These are phyloP conservation scores for Aspergillus felis DNA, from an alignment of 2,329 filamentous ascomycete genomes.

Conservation along the genomic window DNA sequence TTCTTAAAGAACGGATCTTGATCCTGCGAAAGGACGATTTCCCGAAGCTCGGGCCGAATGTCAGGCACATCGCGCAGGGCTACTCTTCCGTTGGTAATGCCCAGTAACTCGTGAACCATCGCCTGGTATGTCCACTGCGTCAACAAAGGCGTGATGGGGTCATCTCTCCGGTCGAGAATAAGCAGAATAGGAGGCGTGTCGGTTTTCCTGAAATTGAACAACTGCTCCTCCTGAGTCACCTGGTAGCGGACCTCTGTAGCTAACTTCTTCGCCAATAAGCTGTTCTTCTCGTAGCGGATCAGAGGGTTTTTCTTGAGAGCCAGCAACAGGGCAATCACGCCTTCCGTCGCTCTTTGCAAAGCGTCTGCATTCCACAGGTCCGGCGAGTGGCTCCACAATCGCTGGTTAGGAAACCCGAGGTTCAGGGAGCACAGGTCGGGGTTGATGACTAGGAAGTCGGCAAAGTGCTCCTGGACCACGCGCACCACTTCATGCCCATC, in stretches of 20 bases:
- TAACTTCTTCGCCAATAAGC: constrained; percentile 83
- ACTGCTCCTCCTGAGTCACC: constrained; percentile 90
- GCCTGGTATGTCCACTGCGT: constrained; percentile 99
- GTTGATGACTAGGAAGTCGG: constrained; percentile 92
- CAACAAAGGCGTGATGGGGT: constrained; percentile 88
- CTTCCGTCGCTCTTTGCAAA: constrained; percentile 81
- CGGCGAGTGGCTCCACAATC: constrained; percentile 75
- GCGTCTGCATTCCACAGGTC: constrained; percentile 91
- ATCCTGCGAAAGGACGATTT: constrained; percentile 92
- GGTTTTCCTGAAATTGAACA: constrained; percentile 93
- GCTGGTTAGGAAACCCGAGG: constrained; percentile 66
- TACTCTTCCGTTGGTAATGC: constrained; percentile 92
- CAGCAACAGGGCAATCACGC: constrained; percentile 75
- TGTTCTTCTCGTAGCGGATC: constrained; percentile 90
- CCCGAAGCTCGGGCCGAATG: constrained; percentile 78
- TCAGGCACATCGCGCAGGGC: constrained; percentile 81
- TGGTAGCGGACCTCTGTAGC: constrained; percentile 89
- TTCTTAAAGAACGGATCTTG: constrained; percentile 99
- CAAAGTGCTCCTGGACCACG: constrained; percentile 90
- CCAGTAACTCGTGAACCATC: constrained; percentile 97
- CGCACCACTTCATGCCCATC: constrained; percentile 98
- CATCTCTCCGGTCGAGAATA: constrained; percentile 85
- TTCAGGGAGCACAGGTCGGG: constrained; percentile 85
- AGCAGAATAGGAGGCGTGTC: constrained; percentile 93
- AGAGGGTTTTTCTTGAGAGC: constrained; percentile 95